phyloP scores from a whole-genome alignment of 768 basidiomycete genomes.

The Trametes meyenii region DNA sequence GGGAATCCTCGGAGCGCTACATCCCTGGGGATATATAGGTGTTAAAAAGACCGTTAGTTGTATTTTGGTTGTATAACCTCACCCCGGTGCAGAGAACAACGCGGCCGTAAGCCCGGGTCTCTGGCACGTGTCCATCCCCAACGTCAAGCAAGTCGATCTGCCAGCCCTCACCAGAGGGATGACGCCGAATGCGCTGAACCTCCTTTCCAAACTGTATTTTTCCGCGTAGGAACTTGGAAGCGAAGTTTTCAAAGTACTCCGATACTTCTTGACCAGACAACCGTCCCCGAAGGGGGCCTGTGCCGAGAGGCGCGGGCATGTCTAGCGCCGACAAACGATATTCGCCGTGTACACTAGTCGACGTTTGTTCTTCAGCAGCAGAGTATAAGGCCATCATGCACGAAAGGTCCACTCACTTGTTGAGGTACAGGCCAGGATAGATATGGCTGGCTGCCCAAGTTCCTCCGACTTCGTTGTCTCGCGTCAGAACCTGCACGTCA shows the following conservation, averaged over 20 bases:
- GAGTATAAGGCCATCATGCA: not conserved
- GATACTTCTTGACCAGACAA: slow-evolving; percentile 57
- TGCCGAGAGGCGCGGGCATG: slow-evolving; percentile 50
- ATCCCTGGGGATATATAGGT: slow-evolving; percentile 47
- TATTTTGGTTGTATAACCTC: slow-evolving; percentile 21
- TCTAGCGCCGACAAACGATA: slow-evolving; percentile 57
- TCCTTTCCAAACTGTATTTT: slow-evolving; percentile 51
- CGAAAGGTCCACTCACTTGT: slow-evolving; percentile 50
- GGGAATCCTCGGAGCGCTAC: slow-evolving; percentile 53
- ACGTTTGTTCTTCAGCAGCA: not conserved
- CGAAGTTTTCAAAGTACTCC: slow-evolving; percentile 58
- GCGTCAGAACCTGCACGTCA: slow-evolving; percentile 55
- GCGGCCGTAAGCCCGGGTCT: slow-evolving; percentile 46
- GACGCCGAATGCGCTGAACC: slow-evolving; percentile 45
- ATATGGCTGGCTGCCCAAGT: slow-evolving; percentile 59
- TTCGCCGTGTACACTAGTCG: slow-evolving; percentile 61
- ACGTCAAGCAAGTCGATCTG: slow-evolving; percentile 44
- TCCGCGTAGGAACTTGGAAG: slow-evolving; percentile 47
- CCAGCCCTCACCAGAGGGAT: slow-evolving; percentile 42
- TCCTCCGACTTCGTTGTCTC: slow-evolving; percentile 58
- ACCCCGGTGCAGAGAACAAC: slow-evolving; percentile 64
- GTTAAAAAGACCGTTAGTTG: not conserved
- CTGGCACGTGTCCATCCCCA: slow-evolving; percentile 23
- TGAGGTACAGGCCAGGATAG: slow-evolving; percentile 60
- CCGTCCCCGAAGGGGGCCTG: slow-evolving; percentile 40